Base-by-base conservation (phyloP, 208 protist genomes). In the Porcisia hertigi region DNA sequence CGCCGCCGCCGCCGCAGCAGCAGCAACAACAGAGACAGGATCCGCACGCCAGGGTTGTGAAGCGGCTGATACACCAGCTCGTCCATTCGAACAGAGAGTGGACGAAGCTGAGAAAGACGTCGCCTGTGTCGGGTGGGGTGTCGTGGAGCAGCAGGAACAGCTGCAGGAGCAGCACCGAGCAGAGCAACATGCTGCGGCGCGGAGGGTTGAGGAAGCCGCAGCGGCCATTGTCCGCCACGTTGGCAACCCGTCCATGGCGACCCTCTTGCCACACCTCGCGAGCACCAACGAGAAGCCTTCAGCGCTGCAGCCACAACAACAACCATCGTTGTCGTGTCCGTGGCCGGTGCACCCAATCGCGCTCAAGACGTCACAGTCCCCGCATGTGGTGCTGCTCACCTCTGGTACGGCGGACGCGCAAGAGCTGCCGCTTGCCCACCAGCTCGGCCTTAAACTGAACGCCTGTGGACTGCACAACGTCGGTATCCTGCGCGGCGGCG, bases 391-490 rank as follows among this genome's bases (percentile, higher is more conserved):
- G 23, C 80, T 89, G 12, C 45, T 89, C 0, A 58, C 76, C 16
- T 57, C 52, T n/a, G 76, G 71, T 45, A 45, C 11, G 5, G 62
- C 11, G 12, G 75, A 58, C 18, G 70, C 23, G 1, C 69, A 70
- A 30, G 77, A 71, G 69, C 67, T 73, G 60, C 36, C 57, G 47
- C 75, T 85, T 20, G 78, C 83, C 14, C 83, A 86, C 55, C 79
- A 73, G 67, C 77, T 94, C n/a, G 86, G 77, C 2, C 70, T 83
- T 57, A 81, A 89, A 73, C 74, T 94, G 34, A 81, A 75, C 23
- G 77, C 75, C 25, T 90, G 70, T 69, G 88, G 88, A 12, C 83
- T 90, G 52, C 90, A 86, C 47, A 83, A 91, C 77, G 85, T 92
- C 6, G 90, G 88, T 34, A 79, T 94, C 62, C 70, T 94, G 71